Base-by-base conservation (phyloP, 2,329 filamentous ascomycete genomes). In the Trichothecium sympodiale region DNA sequence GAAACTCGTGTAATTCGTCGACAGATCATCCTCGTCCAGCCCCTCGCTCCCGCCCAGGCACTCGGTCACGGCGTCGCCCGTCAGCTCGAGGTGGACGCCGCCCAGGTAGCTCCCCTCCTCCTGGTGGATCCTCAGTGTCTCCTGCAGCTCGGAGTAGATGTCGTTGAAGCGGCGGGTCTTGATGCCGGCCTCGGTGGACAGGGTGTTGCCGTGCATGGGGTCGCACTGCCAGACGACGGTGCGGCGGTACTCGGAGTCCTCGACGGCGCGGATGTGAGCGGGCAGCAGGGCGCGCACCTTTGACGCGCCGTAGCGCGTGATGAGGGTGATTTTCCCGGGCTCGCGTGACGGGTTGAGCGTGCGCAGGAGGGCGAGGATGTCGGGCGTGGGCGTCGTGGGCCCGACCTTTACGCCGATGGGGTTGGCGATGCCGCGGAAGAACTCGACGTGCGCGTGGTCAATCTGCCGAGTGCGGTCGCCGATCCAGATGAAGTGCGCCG, bases 401-500 rank as follows among this genome's bases (percentile, higher is more conserved):
- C 91, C 91, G 39, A 98, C 83, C 60, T 98, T 98, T 60, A 98
- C 80, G 42, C 91, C 91, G 47, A 98, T 85, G 1, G 91, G 91
- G 62, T 98, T 98, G 50, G 85, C 81, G 46, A 98, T 82, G 39
- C 91, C 91, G 31, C 91, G 82, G 72, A 96, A 94, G 69, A 93
- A 98, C 61, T 98, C 91, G 42, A 98, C 83, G 59, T 98, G 91
- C 0, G 83, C 89, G 48, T 89, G 85, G 53, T 91, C 83, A 31
- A 95, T 76, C 60, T 96, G 89, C 32, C 91, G 77, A 2, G 91
- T 98, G 45, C 91, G 83, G 59, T 98, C 91, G 37, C 91, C 91
- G 49, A 98, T 93, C 91, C 91, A 98, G 56, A 98, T 73, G 65
- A 98, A 96, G 56, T 98, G 91, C 0, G 86, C 85, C 4, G 86